Evolutionary conservation across 2,329 filamentous ascomycete genomes (phyloP).

Genomic region (Fusarium nodosum): DNA sequence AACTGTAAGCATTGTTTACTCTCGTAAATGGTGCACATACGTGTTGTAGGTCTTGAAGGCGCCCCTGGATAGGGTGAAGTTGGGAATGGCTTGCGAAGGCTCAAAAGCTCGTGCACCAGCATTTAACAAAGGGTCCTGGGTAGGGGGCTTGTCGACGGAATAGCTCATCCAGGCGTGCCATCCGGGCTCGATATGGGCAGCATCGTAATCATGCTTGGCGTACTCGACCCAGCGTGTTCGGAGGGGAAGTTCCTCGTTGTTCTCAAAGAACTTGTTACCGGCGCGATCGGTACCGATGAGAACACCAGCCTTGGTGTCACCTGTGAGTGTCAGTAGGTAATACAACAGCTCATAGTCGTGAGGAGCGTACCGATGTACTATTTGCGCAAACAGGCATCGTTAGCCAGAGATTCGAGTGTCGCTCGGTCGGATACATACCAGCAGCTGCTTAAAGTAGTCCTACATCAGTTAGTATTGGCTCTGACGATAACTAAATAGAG

Average conservation of each 20-base stretch:
- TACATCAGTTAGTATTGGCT: constrained; percentile 56
- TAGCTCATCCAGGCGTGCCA: constrained; percentile 99
- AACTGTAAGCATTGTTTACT: constrained; percentile 31
- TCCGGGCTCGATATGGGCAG: constrained; percentile 90
- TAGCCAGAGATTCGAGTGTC: constrained; percentile 43
- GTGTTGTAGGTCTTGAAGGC: constrained; percentile 96
- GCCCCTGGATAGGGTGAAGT: constrained; percentile 79
- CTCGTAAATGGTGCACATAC: constrained; percentile 68
- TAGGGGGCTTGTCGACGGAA: constrained; percentile 87
- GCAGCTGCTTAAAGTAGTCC: constrained; percentile 93
- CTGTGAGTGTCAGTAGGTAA: constrained; percentile 60
- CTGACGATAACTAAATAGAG: not conserved
- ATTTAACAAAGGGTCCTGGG: constrained; percentile 78
- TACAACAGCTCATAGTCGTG: not conserved
- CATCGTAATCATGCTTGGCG: constrained; percentile 86
- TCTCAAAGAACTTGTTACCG: constrained; percentile 99
- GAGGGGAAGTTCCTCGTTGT: constrained; percentile 93
- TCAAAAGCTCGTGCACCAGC: constrained; percentile 81
- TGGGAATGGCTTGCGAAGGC: constrained; percentile 76
- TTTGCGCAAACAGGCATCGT: constrained; percentile 44
- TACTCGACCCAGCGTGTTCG: constrained; percentile 98
- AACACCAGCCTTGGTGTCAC: constrained; percentile 95
- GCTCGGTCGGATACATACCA: constrained; percentile 72
- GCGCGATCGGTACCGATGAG: constrained; percentile 88
- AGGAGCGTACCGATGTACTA: constrained; percentile 68